Base-by-base conservation (phyloP, 176 grass and related monocot genomes). In the Raddia distichophylla region DNA sequence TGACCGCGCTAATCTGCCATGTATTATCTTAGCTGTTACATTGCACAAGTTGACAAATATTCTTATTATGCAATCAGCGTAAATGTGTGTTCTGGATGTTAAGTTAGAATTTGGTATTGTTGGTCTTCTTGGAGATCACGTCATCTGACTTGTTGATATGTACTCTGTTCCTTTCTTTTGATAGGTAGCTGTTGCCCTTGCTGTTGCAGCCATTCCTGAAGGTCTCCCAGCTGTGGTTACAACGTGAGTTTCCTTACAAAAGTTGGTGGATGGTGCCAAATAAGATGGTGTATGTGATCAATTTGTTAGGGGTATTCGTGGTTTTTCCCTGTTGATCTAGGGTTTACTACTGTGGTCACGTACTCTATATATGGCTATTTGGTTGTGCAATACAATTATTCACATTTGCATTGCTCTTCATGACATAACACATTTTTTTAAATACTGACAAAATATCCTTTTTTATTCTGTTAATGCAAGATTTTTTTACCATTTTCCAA, bases 181-280 rank as follows among this genome's bases (percentile, higher is more conserved):
- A 59, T 71, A 98, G 95, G 90, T 98, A 75, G 95, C 92, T 46
- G 92, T 98, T 81, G 95, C 95, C 86, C 90, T 98, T 81, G 95
- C 95, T 76, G 95, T 98, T 67, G 95, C 95, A 61, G 95, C 95
- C 53, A 98, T 98, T 85, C 95, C 95, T 83, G 95, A 98, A 93
- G 95, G 95, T 77, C 92, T 98, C 83, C 95, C 95, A 78, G 95
- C 95, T 83, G 95, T 98, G 50, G 95, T 98, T 64, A 98, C 95
- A 80, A 98, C 95, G 95, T 98, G 82, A 87, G 91, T 81, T 67
- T 52, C 75, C 55, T 72, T 77, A n/a, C 54, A 79, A 74, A 88
- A 76, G 60, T 81, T 55, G n/a, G n/a, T 5, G 47, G 45, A 22
- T 61, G 33, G 52, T 67, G 47, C 10, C 71, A 59, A 67, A 66